A percentile compares a stretch with the other conserved stretches of the same genome.
Conservation (phyloP, 108 stramenopile genomes). For the Fragilaria crotonensis region DNA sequence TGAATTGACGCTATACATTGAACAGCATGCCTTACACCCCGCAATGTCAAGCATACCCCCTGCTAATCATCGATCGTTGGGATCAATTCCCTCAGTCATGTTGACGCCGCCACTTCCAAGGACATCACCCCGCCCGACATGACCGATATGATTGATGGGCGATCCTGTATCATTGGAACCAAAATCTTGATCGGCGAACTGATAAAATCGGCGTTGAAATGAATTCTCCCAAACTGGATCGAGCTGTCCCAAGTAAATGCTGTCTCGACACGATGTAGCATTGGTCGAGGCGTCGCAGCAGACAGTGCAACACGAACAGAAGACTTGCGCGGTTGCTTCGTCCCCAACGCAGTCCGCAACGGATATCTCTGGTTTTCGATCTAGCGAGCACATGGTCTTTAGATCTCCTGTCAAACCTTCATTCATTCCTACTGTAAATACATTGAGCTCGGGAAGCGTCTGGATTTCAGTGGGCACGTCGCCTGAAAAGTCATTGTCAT, state of each 20-base stretch:
- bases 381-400: not conserved
- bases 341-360: not conserved
- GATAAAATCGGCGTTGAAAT: not conserved
- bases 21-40: too few species aligned
- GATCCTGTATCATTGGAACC: too few species aligned
- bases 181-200: not conserved
- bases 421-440: not conserved
- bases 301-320: not conserved
- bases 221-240: not conserved
- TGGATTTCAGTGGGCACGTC: not conserved
- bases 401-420: not conserved
- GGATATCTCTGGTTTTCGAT: not conserved
- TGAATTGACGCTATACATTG: too few species aligned
- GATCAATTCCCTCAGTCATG: too few species aligned
- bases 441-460: not conserved
- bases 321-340: not conserved
- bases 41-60: too few species aligned
- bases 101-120: too few species aligned
- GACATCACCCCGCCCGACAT: too few species aligned
- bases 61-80: too few species aligned
- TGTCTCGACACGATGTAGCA: not conserved
- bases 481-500: not conserved
- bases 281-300: not conserved
- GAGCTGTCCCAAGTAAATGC: not conserved
- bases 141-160: too few species aligned